Base-by-base conservation (phyloP, 805 yeast species). In the Wickerhamiella kurtzmanii region DNA sequence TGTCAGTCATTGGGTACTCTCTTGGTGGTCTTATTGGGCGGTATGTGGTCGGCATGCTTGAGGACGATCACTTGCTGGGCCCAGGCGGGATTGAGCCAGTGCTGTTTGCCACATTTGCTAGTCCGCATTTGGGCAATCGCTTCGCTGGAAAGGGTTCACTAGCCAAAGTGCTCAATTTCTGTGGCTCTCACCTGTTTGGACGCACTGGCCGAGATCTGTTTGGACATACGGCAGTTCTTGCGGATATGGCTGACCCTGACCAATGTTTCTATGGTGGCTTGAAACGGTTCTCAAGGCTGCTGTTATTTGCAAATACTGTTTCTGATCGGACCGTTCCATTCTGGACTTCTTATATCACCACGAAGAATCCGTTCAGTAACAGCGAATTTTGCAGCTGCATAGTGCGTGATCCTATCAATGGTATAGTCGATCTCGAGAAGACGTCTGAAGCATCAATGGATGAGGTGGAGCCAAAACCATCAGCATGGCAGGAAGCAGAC, bases 261-360 rank as follows among this genome's bases (percentile, higher is more conserved):
- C 38, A 53, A 61, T 21, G 56, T 8, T 88, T 71, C 57, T 64
- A 65, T 44, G 62, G 71, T 45, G 94, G 83, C 0, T 67, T 88
- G 44, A 48, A 57, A 9, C 58, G 55, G 48, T 88, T 88, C 60
- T 65, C 76, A 50, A 69, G 72, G 47, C 71, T 81, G 46, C 66
- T 75, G 2, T 60, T 77, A 2, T 67, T 86, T 48, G 87, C 95
- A 8, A 88, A 89, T 63, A 72, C 80, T 20, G 71, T 78, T 47
- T 79, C 83, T 58, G 97, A 88, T 63, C 70, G 96, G 49, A 76
- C 94, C 0, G 97, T 88, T 5, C 80, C 89, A 15, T 89, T 86
- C 61, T 83, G 77, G 64, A 85, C 96, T 0, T 72, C 94, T 0
- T 87, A 70, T 61, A 80, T 89, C 48, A 71, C 89, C 2, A 71